phyloP scores from a whole-genome alignment of 139 green algal genomes.

The Diplosphaera chodatii region DNA sequence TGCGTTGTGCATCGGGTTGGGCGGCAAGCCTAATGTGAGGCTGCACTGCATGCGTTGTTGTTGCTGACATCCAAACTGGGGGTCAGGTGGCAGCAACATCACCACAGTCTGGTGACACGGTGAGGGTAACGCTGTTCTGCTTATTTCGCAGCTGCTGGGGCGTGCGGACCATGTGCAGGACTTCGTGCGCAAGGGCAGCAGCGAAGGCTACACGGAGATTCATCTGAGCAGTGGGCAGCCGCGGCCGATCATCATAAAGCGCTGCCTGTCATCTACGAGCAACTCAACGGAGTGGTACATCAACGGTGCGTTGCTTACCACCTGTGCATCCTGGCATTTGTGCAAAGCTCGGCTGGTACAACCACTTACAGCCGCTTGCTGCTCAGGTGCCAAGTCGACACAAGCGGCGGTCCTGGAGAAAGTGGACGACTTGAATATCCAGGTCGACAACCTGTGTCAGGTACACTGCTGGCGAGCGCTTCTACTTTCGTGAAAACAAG shows the following conservation, averaged over 20 bases:
- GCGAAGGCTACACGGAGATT: conserved; percentile 56
- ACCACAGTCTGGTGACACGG: too few relatives aligned
- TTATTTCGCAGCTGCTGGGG: conserved; percentile 60
- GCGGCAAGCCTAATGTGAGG: conserved; percentile 29
- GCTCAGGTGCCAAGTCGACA: conserved; percentile 23
- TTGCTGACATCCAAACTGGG: too few relatives aligned
- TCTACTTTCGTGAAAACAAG: too few relatives aligned
- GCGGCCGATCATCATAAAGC: conserved; percentile 26
- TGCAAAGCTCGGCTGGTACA: too few relatives aligned
- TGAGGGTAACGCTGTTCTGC: not conserved
- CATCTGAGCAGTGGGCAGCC: conserved; percentile 50
- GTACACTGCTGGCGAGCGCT: too few relatives aligned
- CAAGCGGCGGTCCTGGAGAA: conserved; percentile 53
- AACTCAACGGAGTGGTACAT: conserved; percentile 58
- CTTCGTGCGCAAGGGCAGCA: conserved; percentile 65
- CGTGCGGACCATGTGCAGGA: conserved; percentile 70
- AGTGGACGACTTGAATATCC: conserved; percentile 72
- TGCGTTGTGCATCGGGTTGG: conserved; percentile 83
- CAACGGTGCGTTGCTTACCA: too few relatives aligned
- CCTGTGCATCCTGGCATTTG: too few relatives aligned
- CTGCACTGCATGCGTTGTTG: too few relatives aligned
- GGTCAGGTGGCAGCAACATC: too few relatives aligned
- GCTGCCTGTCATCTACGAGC: conserved; percentile 20
- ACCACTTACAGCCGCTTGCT: too few relatives aligned
- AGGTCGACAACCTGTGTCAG: conserved; percentile 97